Conservation (phyloP, 768 basidiomycete genomes). For the Porphyrellus cyaneotinctus region DNA sequence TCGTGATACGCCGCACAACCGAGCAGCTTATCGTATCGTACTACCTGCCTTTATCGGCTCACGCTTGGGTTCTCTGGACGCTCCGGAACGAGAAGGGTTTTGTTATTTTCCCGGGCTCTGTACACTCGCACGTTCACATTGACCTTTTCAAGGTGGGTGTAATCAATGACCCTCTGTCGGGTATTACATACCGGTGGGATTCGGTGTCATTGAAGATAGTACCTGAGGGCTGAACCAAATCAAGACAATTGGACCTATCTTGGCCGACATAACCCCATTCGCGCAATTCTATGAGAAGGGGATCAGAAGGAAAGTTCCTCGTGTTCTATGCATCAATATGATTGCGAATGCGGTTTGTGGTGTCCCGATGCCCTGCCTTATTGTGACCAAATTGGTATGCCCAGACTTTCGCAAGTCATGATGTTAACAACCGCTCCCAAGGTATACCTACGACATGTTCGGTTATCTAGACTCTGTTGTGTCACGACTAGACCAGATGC, state of each 20-base stretch:
- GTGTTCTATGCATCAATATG: slow-evolving; percentile 56
- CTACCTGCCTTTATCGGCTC: slow-evolving; percentile 10
- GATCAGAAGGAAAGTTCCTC: slow-evolving; percentile 36
- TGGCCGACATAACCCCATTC: slow-evolving; percentile 48
- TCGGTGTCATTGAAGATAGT: not conserved
- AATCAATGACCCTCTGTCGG: slow-evolving; percentile 51
- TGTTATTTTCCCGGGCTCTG: slow-evolving; percentile 46
- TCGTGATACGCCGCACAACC: slow-evolving; percentile 1
- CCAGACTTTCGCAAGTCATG: slow-evolving; percentile 47
- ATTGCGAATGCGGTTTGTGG: slow-evolving; percentile 49
- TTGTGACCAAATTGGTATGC: not conserved
- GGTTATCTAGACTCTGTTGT: slow-evolving; percentile 35
- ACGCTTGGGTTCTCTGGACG: slow-evolving; percentile 43
- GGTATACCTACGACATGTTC: slow-evolving; percentile 51
- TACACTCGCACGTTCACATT: slow-evolving; percentile 53
- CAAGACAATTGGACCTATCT: slow-evolving; percentile 57
- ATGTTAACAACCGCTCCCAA: slow-evolving; percentile 53
- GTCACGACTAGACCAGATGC: slow-evolving; percentile 44
- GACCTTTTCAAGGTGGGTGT: slow-evolving; percentile 50
- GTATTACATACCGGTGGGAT: slow-evolving; percentile 48
- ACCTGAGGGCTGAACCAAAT: not conserved
- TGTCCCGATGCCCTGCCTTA: not conserved
- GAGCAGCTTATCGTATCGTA: slow-evolving; percentile 1
- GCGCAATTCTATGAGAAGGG: slow-evolving; percentile 20
- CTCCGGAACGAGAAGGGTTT: slow-evolving; percentile 51